Evolutionary conservation across 352 stramenopile species (phyloP).

Genomic region (Phytophthora tubulina): DNA sequence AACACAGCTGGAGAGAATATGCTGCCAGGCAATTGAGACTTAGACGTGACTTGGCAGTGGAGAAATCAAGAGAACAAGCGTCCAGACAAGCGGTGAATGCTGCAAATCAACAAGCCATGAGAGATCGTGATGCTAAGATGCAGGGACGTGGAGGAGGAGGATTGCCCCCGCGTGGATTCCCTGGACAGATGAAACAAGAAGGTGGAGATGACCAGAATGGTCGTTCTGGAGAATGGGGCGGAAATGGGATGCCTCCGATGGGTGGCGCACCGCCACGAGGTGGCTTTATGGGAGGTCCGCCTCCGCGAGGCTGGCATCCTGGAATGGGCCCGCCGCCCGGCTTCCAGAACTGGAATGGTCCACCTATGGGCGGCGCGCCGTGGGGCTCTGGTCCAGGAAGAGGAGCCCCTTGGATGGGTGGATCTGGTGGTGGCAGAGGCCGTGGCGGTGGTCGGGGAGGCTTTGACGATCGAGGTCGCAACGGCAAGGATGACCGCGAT

Average conservation of each 20-base stretch:
- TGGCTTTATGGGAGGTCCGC: slow-evolving; percentile 60
- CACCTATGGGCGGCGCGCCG: slow-evolving; percentile 49
- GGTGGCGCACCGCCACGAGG: slow-evolving; percentile 39
- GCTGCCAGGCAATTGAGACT: slow-evolving; percentile 77
- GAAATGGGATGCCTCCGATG: slow-evolving; percentile 37
- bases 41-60: slow-evolving; percentile 73
- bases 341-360: slow-evolving; percentile 59
- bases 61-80: slow-evolving; percentile 84
- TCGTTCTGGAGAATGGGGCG: slow-evolving; percentile 35
- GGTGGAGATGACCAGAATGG: slow-evolving; percentile 29
- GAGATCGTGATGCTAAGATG: slow-evolving; percentile 47
- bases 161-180: slow-evolving; percentile 40
- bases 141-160: slow-evolving; percentile 36
- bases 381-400: slow-evolving; percentile 55
- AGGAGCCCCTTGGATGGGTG: slow-evolving; percentile 68
- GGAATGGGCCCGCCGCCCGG: slow-evolving; percentile 71
- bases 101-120: slow-evolving; percentile 54
- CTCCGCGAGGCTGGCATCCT: slow-evolving; percentile 74
- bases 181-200: slow-evolving; percentile 38
- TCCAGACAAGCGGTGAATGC: slow-evolving; percentile 77
- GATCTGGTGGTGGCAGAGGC: slow-evolving; percentile 45
- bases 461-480: slow-evolving; percentile 58
- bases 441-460: slow-evolving; percentile 46
- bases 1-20: slow-evolving; percentile 87
- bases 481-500: slow-evolving; percentile 45